Evolutionary conservation across 1,284 basidiomycete genomes (phyloP), one percentile per base, ranked within the genome.

Genomic region (Cutaneotrichosporon spelunceum): DNA sequence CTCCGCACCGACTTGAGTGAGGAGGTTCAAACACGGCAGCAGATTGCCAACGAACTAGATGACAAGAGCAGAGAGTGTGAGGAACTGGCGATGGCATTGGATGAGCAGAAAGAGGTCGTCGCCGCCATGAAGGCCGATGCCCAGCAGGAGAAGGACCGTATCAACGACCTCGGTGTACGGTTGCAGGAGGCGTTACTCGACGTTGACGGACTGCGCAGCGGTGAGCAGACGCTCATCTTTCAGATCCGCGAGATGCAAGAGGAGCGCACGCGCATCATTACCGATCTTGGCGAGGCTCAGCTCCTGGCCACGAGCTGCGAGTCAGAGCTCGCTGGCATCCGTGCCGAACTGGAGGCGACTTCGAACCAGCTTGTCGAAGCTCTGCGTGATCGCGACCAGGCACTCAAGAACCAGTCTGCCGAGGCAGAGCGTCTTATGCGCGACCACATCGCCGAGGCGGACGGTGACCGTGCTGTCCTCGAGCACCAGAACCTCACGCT

Each of bases 391-490:
- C 88, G 90, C 72, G 90, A 93, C 65, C 81, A 86, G 23, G 80
- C 91, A 21, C 79, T 93, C 58, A 84, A 83, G 56, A 83, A 82
- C 6, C 89, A 92, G 72, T 86, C 88, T 5, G 85, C 83, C 7
- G 90, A 93, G 73, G 89, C 92, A 68, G 91, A 94, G 64, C 84
- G 88, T 19, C 83, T 88, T 55, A 85, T 96, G 73, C 84, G 91
- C 1, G 91, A 94, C 75, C 89, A 91, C 70, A 87, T 90, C 50
- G 90, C 90, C 2, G 92, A 95, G 74, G 90, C 92, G 8, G 90
- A 94, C 70, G 91, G 91, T 0, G 91, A 94, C 77, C 85, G 91
- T 19, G 91, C 91, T 0, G 89, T 94, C 4, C 81, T 94, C 55
- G 91, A 93, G 73, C 87, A 91, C 61, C 88, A 92, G 74, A 89